Conservation (phyloP, 1,284 basidiomycete genomes). For the Boletus sp. region DNA sequence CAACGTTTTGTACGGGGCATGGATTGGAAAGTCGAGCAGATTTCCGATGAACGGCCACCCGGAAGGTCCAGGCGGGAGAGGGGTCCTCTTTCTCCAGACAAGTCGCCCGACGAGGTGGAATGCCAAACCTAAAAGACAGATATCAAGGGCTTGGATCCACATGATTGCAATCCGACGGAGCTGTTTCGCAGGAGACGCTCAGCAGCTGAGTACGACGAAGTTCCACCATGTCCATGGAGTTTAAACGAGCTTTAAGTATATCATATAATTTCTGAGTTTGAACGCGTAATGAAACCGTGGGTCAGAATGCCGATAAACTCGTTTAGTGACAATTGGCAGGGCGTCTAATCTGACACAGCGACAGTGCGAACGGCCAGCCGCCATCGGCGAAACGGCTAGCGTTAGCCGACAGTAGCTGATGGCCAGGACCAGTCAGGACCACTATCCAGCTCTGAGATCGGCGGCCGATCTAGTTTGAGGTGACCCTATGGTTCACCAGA, state of each 20-base stretch:
- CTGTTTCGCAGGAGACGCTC: neutral
- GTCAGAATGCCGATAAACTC: no score
- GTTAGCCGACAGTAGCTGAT: no score
- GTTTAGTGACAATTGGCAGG: no score
- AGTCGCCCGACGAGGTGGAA: neutral
- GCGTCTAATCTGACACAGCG: no score
- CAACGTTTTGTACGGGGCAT: conserved; percentile 42
- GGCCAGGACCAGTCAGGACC: no score
- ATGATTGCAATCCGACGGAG: neutral
- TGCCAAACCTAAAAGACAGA: neutral
- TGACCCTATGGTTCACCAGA: neutral
- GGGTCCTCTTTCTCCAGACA: neutral
- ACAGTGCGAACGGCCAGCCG: no score
- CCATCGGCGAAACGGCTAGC: no score
- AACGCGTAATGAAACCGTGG: neutral
- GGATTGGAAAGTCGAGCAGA: conserved; percentile 39
- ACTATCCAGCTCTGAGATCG: no score
- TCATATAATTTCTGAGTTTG: neutral
- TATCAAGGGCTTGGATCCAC: neutral
- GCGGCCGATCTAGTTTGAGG: neutral
- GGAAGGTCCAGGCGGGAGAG: conserved; percentile 4
- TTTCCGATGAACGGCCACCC: conserved; percentile 37
- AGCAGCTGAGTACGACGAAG: neutral
- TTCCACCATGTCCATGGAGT: neutral
- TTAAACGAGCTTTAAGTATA: neutral